Evolutionary conservation across 2,329 filamentous ascomycete species (phyloP).

Genomic region (Fusarium keratoplasticum): DNA sequence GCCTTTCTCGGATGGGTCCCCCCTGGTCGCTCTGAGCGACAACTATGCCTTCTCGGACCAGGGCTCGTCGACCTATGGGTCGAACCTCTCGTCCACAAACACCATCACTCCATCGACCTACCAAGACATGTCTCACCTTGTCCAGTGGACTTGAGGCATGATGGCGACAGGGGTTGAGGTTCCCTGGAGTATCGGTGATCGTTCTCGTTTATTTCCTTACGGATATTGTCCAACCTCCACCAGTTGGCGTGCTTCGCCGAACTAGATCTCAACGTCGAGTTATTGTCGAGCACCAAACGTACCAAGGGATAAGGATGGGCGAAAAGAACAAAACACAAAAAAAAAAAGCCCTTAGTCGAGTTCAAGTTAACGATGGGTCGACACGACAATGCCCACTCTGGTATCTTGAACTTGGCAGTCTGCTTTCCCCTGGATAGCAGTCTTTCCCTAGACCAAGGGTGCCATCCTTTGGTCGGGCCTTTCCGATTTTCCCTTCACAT

Average conservation of each 20-base stretch:
- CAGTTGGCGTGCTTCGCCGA: constrained; percentile 20
- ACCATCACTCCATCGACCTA: constrained; percentile 44
- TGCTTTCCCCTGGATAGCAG: constrained; percentile 16
- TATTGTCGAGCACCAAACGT: constrained; percentile 12
- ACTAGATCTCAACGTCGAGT: constrained; percentile 12
- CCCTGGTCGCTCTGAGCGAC: constrained; percentile 33
- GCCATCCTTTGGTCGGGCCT: constrained; percentile 5
- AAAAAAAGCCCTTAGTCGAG: constrained; percentile 24
- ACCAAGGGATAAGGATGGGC: constrained; percentile 32
- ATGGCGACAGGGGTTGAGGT: background rate
- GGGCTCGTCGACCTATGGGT: constrained; percentile 39
- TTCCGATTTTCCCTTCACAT: constrained; percentile 30
- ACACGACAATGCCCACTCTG: constrained; percentile 20
- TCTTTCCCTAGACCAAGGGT: constrained; percentile 7
- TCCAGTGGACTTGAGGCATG: constrained; percentile 32
- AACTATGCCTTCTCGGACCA: constrained; percentile 45
- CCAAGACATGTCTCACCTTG: constrained; percentile 42
- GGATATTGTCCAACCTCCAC: constrained; percentile 28
- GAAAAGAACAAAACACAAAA: constrained; percentile 31
- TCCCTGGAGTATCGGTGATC: constrained; percentile 10
- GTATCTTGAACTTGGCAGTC: constrained; percentile 10
- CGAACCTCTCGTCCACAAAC: constrained; percentile 44
- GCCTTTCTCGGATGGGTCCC: constrained; percentile 37
- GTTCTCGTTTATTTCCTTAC: constrained; percentile 23
- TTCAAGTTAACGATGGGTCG: constrained; percentile 25